Percentiles rank a stretch among this genome's conserved stretches.
Evolutionary conservation across 306 rosid genomes (phyloP).

Genomic region (Lathyrus oleraceus): DNA sequence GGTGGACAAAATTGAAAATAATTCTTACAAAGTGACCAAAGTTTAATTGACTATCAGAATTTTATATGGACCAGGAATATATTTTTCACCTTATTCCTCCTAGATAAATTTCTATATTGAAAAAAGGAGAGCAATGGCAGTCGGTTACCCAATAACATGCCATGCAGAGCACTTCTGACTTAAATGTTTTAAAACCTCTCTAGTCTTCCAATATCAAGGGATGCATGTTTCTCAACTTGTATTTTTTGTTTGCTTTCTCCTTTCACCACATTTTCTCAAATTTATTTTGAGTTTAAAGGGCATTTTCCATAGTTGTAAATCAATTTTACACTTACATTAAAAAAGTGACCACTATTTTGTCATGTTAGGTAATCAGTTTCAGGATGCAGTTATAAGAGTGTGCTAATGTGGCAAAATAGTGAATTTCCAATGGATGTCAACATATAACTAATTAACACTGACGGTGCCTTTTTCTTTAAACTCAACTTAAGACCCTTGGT

Average conservation of each 20-base stretch:
- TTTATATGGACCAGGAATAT: neutral
- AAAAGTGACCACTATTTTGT: neutral
- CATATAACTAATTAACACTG: neutral
- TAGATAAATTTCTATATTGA: neutral
- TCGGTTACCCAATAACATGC: neutral
- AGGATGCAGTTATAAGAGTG: neutral
- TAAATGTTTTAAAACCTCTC: conserved; percentile 6
- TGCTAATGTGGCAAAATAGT: neutral
- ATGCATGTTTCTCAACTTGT: neutral
- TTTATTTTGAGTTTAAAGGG: neutral
- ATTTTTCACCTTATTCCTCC: conserved; percentile 1
- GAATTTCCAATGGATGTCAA: neutral
- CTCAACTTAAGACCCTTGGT: neutral
- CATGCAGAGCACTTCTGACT: neutral
- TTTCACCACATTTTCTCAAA: neutral
- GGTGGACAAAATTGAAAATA: neutral
- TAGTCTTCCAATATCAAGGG: neutral
- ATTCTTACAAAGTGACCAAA: neutral
- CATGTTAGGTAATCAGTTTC: neutral
- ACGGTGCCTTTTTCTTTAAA: neutral
- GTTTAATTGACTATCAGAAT: neutral
- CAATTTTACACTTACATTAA: neutral
- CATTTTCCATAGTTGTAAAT: neutral
- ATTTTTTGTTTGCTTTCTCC: conserved; percentile 9
- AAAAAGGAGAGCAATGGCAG: neutral